Conservation (phyloP, 176 grass and related monocot genomes). For the Aegilops umbellulata region DNA sequence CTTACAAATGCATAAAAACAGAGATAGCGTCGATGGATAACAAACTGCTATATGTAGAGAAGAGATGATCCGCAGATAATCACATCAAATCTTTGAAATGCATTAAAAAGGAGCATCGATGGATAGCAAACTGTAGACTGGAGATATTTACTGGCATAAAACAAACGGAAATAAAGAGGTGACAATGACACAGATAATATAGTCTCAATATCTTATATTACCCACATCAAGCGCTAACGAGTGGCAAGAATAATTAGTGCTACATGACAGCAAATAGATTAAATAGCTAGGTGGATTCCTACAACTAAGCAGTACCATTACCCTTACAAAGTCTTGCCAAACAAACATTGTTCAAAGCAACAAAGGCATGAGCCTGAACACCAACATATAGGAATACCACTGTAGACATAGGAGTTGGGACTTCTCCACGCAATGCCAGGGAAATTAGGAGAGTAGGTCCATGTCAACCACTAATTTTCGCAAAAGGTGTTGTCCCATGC, state of each 20-base stretch:
- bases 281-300: background rate
- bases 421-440: background rate
- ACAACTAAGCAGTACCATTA: background rate
- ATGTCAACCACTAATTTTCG: background rate
- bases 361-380: background rate
- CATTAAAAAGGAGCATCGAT: background rate
- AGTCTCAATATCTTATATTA: background rate
- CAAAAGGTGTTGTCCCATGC: background rate
- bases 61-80: background rate
- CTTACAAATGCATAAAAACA: background rate
- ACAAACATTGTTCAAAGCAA: background rate
- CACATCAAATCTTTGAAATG: background rate
- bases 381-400: background rate
- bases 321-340: background rate
- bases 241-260: background rate
- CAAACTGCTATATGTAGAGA: background rate
- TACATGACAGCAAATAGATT: background rate
- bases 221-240: background rate
- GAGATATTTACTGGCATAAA: background rate
- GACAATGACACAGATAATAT: background rate
- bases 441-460: background rate
- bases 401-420: background rate
- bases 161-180: background rate
- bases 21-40: background rate
- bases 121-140: background rate